Percentiles rank a stretch among this genome's conserved stretches.
These are phyloP conservation scores for Scenedesmus sp. DNA, from an alignment of 163 green algal genomes.

Conservation along the genomic window DNA sequence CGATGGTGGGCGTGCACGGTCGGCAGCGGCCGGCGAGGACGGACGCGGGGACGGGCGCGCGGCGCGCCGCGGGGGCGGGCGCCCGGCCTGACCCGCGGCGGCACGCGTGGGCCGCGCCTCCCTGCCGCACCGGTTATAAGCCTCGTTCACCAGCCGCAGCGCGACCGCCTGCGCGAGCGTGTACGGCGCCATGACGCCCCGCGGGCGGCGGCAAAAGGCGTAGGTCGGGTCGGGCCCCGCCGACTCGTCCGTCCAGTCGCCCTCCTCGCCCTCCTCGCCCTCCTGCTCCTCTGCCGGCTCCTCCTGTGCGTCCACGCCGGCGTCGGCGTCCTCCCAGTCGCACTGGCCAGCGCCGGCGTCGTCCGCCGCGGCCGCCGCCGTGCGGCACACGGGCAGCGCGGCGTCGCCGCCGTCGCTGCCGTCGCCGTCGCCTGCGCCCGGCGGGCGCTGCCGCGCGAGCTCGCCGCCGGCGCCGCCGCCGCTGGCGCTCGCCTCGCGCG, in stretches of 20 bases:
- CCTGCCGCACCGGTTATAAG: constrained; percentile 56
- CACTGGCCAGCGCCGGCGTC: too few relatives aligned
- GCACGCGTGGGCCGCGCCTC: too few relatives aligned
- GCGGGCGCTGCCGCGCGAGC: too few relatives aligned
- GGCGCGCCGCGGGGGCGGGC: too few relatives aligned
- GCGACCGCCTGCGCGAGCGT: constrained; percentile 38
- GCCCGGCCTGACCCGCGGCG: too few relatives aligned
- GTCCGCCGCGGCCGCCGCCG: too few relatives aligned
- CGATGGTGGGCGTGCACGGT: too few relatives aligned
- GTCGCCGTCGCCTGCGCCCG: neutral
- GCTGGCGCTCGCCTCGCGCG: too few relatives aligned
- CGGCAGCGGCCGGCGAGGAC: too few relatives aligned
- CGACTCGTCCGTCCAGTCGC: neutral
- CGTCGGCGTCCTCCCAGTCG: neutral
- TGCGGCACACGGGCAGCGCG: neutral
- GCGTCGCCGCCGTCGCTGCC: neutral
- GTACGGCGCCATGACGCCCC: neutral
- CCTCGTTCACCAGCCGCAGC: constrained; percentile 49
- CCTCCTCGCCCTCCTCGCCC: neutral
- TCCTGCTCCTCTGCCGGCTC: too few relatives aligned
- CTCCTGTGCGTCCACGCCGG: neutral
- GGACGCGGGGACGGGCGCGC: too few relatives aligned
- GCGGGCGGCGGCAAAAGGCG: neutral
- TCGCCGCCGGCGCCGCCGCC: too few relatives aligned
- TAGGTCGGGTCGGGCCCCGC: neutral